Base-by-base conservation (phyloP, 2,329 filamentous ascomycete genomes). In the Chalaropsis thielavioides region DNA sequence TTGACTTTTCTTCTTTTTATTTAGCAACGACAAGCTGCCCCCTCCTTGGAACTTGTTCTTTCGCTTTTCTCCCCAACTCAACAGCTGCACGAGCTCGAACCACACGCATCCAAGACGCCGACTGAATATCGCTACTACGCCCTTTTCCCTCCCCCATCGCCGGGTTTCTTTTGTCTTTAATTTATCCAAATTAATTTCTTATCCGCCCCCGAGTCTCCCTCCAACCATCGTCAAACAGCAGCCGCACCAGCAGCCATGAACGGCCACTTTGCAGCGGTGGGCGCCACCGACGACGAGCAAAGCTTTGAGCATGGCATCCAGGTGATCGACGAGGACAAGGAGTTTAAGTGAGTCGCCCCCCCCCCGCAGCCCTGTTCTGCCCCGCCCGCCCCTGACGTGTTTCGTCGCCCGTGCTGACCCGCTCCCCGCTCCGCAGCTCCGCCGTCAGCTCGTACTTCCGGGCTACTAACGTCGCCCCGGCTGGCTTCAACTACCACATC, bases 401-500 rank as follows among this genome's bases (percentile, higher is more conserved):
- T 6, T n/a, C 8, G 22, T 38, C 35, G 13, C 17, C 11, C 62
- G 64, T 66, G 61, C 68, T 70, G 62, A 70, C 63, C 41, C 31
- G n/a, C 49, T 61, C 65, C 64, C 54, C 6, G 19, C 63, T 63
- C 41, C 68, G 59, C 72, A 96, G 90, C 76, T 76, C 83, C 66
- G 84, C 89, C 72, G 79, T 99, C 71, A 87, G 86, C 72, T 83
- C 85, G 67, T 99, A 99, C 75, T 84, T 99, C 70, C 82, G 83
- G 69, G 78, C 85, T 69, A 89, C 91, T 74, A 81, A 88, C 72
- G 85, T 96, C 70, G 88, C 90, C 70, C 85, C 89, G 68, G 86
- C 92, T 68, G 94, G 94, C 73, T 99, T 99, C 83, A 96, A 97
- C 79, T 99, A 99, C 78, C 94, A 99, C 76, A 84, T 99, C 73